These are phyloP conservation scores for Fragaria ananassa DNA, from an alignment of 306 rosid species.

Conservation along the genomic window DNA sequence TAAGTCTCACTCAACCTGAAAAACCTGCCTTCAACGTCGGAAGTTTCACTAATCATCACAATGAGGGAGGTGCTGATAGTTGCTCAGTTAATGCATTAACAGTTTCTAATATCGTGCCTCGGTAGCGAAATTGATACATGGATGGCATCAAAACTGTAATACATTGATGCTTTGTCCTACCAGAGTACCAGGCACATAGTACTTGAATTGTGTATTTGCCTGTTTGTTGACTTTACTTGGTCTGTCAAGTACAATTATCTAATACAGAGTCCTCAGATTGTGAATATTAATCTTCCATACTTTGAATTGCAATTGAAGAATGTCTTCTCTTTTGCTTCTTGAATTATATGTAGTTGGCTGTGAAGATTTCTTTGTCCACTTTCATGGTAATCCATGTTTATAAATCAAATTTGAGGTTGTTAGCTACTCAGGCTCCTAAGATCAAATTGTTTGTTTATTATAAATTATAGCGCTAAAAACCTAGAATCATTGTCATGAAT, in stretches of 20 bases:
- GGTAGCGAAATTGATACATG: neutral
- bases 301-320: neutral
- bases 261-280: neutral
- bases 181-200: neutral
- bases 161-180: neutral
- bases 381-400: neutral
- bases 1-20: conserved; percentile 13
- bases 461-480: neutral
- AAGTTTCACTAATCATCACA: neutral
- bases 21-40: conserved; percentile 18
- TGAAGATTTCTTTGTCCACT: neutral
- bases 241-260: neutral
- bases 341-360: neutral
- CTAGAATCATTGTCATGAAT: neutral
- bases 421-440: neutral
- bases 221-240: neutral
- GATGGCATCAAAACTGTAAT: neutral
- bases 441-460: neutral
- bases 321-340: neutral
- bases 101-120: conserved; percentile 12
- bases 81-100: conserved; percentile 13
- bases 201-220: neutral
- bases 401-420: neutral
- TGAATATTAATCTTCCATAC: neutral
- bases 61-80: neutral